Percentiles rank a stretch among this genome's conserved stretches.
Conservation (phyloP, 2,329 filamentous ascomycete genomes). For the Calonectria pseudoturangicola region DNA sequence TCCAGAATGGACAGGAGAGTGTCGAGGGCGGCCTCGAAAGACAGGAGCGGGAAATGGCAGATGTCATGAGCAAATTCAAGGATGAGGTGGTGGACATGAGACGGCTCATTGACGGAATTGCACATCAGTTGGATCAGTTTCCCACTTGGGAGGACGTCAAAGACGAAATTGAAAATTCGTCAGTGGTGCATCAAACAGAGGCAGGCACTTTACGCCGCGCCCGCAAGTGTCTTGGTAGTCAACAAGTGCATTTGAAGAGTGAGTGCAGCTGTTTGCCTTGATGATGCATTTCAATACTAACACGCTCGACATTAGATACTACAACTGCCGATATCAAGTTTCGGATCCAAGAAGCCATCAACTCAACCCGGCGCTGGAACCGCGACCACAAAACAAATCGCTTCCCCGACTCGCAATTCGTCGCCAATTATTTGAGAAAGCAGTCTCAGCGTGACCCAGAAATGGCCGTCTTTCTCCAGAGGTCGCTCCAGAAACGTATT, state of each 20-base stretch:
- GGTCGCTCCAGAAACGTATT: conserved; percentile 54
- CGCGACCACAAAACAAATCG: conserved; percentile 60
- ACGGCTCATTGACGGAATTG: conserved; percentile 48
- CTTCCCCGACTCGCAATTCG: conserved; percentile 57
- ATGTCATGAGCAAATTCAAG: conserved; percentile 44
- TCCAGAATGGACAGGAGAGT: conserved; percentile 36
- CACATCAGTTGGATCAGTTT: conserved; percentile 49
- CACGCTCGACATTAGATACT: conserved; percentile 35
- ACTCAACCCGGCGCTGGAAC: conserved; percentile 63
- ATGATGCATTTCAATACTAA: neutral
- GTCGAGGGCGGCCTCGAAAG: conserved; percentile 44
- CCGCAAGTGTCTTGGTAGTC: neutral
- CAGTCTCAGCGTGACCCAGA: conserved; percentile 60
- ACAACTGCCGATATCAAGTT: conserved; percentile 33
- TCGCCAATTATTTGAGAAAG: conserved; percentile 59
- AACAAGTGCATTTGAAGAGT: conserved; percentile 36
- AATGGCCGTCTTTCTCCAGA: conserved; percentile 60
- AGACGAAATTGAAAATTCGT: conserved; percentile 16
- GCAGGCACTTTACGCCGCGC: conserved; percentile 39
- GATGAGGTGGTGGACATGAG: conserved; percentile 53
- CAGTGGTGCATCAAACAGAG: conserved; percentile 13
- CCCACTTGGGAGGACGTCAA: conserved; percentile 48
- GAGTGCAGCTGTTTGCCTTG: neutral
- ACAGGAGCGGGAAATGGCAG: conserved; percentile 46
- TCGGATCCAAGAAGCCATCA: conserved; percentile 60